Conservation (phyloP, 1,284 basidiomycete genomes). For the Golubevia pallescens region DNA sequence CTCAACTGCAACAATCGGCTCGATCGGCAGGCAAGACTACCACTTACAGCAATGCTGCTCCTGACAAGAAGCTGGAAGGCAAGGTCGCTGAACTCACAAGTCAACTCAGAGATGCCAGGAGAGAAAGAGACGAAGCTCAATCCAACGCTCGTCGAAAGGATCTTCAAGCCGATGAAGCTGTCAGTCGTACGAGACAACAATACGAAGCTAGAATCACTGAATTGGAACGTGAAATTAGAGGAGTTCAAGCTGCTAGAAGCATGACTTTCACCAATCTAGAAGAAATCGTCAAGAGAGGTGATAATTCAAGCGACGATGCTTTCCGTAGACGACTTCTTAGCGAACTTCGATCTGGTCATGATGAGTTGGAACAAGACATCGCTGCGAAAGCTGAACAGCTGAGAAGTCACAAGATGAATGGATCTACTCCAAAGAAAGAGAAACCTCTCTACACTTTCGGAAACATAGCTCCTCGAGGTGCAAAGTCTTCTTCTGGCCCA, state of each 20-base stretch:
- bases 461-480: constrained; percentile 13
- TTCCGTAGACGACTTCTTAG: constrained; percentile 74
- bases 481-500: neutral
- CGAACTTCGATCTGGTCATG: constrained; percentile 70
- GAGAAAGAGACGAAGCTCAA: constrained; percentile 60
- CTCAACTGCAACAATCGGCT: constrained; percentile 65
- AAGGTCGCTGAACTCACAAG: constrained; percentile 66
- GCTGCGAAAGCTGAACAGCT: constrained; percentile 49
- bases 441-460: constrained; percentile 36
- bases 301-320: constrained; percentile 67
- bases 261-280: constrained; percentile 53
- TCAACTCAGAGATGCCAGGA: constrained; percentile 31
- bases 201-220: constrained; percentile 74
- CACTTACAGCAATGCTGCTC: constrained; percentile 14
- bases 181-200: constrained; percentile 73
- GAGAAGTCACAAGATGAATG: constrained; percentile 26
- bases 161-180: constrained; percentile 74
- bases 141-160: constrained; percentile 72
- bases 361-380: constrained; percentile 54
- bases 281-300: constrained; percentile 38
- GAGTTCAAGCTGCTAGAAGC: constrained; percentile 68
- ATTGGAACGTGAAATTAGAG: constrained; percentile 73
- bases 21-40: constrained; percentile 11
- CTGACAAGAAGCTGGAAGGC: constrained; percentile 70
- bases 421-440: constrained; percentile 11